Base-by-base conservation (phyloP, 2,329 filamentous ascomycete genomes). In the Orbilia blumenaviensis region DNA sequence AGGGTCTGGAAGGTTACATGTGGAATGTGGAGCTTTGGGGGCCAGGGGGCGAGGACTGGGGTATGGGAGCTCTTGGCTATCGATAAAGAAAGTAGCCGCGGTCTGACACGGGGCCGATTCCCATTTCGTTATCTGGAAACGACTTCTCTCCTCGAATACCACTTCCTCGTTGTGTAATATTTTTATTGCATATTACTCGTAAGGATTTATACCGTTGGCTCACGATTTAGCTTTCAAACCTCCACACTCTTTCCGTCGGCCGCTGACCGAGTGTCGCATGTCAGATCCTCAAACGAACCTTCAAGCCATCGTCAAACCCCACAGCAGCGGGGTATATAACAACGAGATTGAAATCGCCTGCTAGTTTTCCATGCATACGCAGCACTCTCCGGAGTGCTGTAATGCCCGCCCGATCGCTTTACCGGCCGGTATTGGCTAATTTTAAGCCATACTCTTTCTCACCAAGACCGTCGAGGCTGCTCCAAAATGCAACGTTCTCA, bases 401-500 rank as follows among this genome's bases (percentile, higher is more conserved):
- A 34, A 68, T 69, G 58, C 50, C 25, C 58, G 29, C 32, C 16
- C 56, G 36, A 50, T 68, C 38, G 6, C 38, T 34, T 12, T 32
- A 12, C 63, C 58, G 42, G 46, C 50, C 42, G 69, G 63, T 54
- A 46, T 75, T 48, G 69, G 69, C 63, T 75, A 74, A 56, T 18
- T 12, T 42, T 27, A 48, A 32, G 18, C 32, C 82, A 83, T 82
- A 80, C 72, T 74, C 79, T 77, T 77, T 73, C 64, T 78, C 69
- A 52, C 61, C 54, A 67, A 79, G 79, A 79, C 78, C 79, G 67
- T 79, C 79, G 77, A 78, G 79, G 79, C 78, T 61, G 78, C 74
- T 52, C 58, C 16, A 25, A 72, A 72, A 56, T 72, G 27, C 67
- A 48, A 72, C 67, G 60, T 60, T 50, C 23, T 42, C 67, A 66